phyloP scores from a whole-genome alignment of 129 eudicot species.

The Apium graveolens region DNA sequence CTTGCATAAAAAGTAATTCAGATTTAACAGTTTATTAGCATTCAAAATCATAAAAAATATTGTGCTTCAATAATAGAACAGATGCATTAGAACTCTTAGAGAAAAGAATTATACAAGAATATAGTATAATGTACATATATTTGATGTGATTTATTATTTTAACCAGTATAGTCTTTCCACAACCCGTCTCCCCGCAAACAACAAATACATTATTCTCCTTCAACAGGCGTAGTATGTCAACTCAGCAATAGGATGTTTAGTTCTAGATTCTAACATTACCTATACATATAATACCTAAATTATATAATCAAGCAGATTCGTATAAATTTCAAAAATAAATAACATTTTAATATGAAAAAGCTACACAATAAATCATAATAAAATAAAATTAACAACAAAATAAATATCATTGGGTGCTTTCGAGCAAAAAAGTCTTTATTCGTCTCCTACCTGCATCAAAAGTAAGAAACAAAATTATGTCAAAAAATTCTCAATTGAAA shows the following conservation, averaged over 20 bases:
- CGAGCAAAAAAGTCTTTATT: too few relatives aligned
- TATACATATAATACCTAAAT: too few relatives aligned
- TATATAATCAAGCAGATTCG: too few relatives aligned
- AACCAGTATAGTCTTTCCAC: conserved; percentile 99
- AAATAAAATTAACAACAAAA: too few relatives aligned
- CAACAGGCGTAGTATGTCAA: conserved; percentile 49
- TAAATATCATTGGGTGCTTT: too few relatives aligned
- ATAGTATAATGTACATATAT: neutral
- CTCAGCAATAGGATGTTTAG: conserved; percentile 80
- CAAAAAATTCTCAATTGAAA: too few relatives aligned
- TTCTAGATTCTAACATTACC: conserved; percentile 76
- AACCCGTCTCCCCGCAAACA: too few relatives aligned
- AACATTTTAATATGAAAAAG: too few relatives aligned
- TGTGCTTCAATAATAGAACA: neutral
- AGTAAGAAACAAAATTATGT: too few relatives aligned
- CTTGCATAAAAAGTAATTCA: conserved; percentile 38
- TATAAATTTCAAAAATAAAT: too few relatives aligned
- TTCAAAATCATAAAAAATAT: conserved; percentile 3
- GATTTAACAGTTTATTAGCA: neutral
- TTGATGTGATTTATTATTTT: conserved; percentile 3
- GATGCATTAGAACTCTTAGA: neutral
- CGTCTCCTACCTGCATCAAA: too few relatives aligned
- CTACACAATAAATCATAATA: too few relatives aligned
- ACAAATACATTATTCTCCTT: conserved; percentile 78
- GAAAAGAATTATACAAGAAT: conserved; percentile 2